Percentiles rank a stretch among this genome's conserved stretches.
These are phyloP conservation scores for Barnettozyma wickerhamii DNA, from an alignment of 805 yeast genomes.

Conservation along the genomic window DNA sequence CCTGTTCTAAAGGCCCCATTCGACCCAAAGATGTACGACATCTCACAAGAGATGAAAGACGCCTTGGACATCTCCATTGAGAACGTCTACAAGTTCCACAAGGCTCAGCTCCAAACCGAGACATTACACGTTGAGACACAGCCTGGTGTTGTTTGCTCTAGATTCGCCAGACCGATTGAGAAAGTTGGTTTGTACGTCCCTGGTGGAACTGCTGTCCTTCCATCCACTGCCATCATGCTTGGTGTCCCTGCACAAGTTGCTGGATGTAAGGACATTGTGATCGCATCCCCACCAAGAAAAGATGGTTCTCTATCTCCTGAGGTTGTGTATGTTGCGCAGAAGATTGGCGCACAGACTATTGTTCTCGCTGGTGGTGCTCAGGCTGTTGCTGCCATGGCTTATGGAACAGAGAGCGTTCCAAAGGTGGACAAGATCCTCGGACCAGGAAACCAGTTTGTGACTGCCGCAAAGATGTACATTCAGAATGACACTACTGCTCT, in stretches of 20 bases:
- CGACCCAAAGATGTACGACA: constrained; percentile 68
- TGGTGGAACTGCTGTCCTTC: constrained; percentile 98
- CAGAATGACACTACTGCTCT: constrained; percentile 93
- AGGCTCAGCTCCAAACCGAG: constrained; percentile 79
- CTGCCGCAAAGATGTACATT: constrained; percentile 98
- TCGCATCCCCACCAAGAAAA: constrained; percentile 94
- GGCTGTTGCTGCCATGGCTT: constrained; percentile 98
- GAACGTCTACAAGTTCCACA: constrained; percentile 88
- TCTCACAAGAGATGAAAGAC: constrained; percentile 66
- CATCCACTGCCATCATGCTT: constrained; percentile 96
- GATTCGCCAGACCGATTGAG: constrained; percentile 93
- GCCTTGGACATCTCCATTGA: constrained; percentile 88
- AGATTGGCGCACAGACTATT: constrained; percentile 86
- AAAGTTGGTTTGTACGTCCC: constrained; percentile 95
- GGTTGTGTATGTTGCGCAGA: constrained; percentile 95
- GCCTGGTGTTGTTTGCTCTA: constrained; percentile 90
- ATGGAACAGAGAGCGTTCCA: constrained; percentile 89
- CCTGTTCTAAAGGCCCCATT: constrained; percentile 89
- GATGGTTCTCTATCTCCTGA: constrained; percentile 96
- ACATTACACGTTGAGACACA: constrained; percentile 82
- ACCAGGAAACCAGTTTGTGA: constrained; percentile 98
- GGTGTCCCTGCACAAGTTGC: constrained; percentile 99
- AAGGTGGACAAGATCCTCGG: constrained; percentile 97
- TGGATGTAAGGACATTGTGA: constrained; percentile 84
- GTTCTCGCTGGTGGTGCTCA: constrained; percentile 99